phyloP scores from a whole-genome alignment of 2,329 filamentous ascomycete genomes.

The Arthrobotrys sphaeroides region DNA sequence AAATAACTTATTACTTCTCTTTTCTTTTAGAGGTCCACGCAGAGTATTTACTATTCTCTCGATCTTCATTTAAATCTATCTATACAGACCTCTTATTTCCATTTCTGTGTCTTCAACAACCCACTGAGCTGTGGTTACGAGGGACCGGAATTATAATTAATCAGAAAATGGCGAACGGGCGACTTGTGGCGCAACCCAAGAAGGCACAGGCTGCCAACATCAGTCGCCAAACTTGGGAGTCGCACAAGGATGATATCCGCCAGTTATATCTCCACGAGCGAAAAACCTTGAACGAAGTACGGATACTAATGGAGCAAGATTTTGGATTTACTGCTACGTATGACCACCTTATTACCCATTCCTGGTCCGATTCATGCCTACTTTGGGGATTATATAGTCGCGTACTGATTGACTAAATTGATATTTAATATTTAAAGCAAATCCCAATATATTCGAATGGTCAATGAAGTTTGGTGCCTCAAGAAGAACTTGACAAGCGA shows the following conservation, averaged over 20 bases:
- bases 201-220: not conserved
- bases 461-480: conserved; percentile 2
- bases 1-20: too few relatives aligned
- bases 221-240: not conserved
- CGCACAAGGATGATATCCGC: not conserved
- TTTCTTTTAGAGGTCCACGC: too few relatives aligned
- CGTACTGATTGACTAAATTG: not conserved
- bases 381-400: too few relatives aligned
- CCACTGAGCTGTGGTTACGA: too few relatives aligned
- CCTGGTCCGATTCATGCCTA: too few relatives aligned
- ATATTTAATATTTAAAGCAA: not conserved
- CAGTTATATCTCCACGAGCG: not conserved
- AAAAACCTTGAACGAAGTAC: not conserved
- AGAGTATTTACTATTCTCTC: not conserved
- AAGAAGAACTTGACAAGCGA: conserved; percentile 1
- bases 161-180: not conserved
- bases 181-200: not conserved
- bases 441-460: conserved; percentile 10
- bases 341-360: too few relatives aligned
- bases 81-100: too few relatives aligned
- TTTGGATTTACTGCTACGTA: not conserved
- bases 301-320: not conserved
- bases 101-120: too few relatives aligned
- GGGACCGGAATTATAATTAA: too few relatives aligned
- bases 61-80: too few relatives aligned